Conservation (phyloP, 768 basidiomycete genomes). For the Mycena filopes region DNA sequence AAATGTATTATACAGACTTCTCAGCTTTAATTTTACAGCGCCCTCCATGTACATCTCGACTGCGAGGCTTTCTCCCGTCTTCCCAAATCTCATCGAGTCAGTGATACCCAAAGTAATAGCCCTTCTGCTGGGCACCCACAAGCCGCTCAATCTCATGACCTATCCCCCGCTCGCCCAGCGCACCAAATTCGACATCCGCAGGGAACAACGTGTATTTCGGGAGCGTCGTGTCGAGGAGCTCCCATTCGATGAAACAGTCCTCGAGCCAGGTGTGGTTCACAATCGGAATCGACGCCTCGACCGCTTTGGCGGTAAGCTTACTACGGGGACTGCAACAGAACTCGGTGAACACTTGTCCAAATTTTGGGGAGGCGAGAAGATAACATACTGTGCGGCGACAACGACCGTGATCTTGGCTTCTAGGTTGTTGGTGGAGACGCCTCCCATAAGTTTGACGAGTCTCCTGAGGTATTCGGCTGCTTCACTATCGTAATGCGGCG, state of each 20-base stretch:
- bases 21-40: no score
- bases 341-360: no score
- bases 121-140: constrained; percentile 16
- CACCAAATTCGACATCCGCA: constrained; percentile 69
- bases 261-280: constrained; percentile 95
- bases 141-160: constrained; percentile 21
- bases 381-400: constrained; percentile 82
- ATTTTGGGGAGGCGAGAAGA: neutral
- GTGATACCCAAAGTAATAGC: no score
- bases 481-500: constrained; percentile 90
- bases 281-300: constrained; percentile 83
- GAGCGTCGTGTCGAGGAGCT: constrained; percentile 66
- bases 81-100: no score
- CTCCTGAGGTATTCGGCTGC: constrained; percentile 90
- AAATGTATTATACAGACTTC: no score
- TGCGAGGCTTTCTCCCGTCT: no score
- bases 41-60: no score
- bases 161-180: constrained; percentile 56
- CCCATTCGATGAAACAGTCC: constrained; percentile 88
- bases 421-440: constrained; percentile 84
- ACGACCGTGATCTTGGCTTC: constrained; percentile 79
- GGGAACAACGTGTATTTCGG: constrained; percentile 79
- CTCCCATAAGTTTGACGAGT: constrained; percentile 81
- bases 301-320: constrained; percentile 77
- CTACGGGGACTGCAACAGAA: constrained; percentile 47